Evolutionary conservation across 2,329 filamentous ascomycete species (phyloP).

Genomic region (Colletotrichum spinosum): DNA sequence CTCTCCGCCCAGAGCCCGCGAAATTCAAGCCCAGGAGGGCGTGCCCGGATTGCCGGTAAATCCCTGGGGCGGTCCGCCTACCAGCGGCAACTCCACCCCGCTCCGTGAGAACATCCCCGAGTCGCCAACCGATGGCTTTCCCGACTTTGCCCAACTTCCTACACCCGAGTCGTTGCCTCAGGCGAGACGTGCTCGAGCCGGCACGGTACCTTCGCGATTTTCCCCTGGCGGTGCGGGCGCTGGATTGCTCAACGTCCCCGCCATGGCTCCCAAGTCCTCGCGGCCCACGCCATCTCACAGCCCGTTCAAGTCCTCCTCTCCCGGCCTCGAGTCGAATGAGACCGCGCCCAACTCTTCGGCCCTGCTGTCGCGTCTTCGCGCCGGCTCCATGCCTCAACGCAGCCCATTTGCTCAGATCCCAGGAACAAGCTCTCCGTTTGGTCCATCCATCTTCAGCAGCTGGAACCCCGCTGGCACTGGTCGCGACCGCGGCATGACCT

Average conservation of each 20-base stretch:
- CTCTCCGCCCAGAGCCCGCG: slow-evolving; percentile 76
- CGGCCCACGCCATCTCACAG: slow-evolving; percentile 88
- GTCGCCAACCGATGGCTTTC: slow-evolving; percentile 95
- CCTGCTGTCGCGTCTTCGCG: slow-evolving; percentile 85
- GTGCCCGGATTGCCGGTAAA: slow-evolving; percentile 74
- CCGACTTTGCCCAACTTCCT: slow-evolving; percentile 83
- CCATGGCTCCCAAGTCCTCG: slow-evolving; percentile 78
- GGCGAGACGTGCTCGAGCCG: slow-evolving; percentile 85
- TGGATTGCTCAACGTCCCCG: slow-evolving; percentile 67
- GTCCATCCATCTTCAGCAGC: slow-evolving; percentile 84
- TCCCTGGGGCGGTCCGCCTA: slow-evolving; percentile 95
- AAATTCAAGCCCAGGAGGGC: slow-evolving; percentile 97
- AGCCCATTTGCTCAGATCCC: slow-evolving; percentile 70
- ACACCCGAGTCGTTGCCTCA: slow-evolving; percentile 74
- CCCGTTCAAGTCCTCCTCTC: slow-evolving; percentile 80
- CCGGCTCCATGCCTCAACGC: slow-evolving; percentile 94
- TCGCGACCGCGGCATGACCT: slow-evolving; percentile 86
- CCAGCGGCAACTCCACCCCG: slow-evolving; percentile 95
- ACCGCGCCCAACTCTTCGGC: slow-evolving; percentile 71
- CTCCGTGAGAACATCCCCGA: slow-evolving; percentile 97
- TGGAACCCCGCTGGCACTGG: slow-evolving; percentile 77
- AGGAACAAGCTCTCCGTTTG: slow-evolving; percentile 77
- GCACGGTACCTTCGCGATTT: slow-evolving; percentile 95
- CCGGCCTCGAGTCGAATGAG: slow-evolving; percentile 62
- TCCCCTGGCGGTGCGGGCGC: slow-evolving; percentile 78